Conservation (phyloP, 2,329 filamentous ascomycete genomes). For the Trichoderma gracile region DNA sequence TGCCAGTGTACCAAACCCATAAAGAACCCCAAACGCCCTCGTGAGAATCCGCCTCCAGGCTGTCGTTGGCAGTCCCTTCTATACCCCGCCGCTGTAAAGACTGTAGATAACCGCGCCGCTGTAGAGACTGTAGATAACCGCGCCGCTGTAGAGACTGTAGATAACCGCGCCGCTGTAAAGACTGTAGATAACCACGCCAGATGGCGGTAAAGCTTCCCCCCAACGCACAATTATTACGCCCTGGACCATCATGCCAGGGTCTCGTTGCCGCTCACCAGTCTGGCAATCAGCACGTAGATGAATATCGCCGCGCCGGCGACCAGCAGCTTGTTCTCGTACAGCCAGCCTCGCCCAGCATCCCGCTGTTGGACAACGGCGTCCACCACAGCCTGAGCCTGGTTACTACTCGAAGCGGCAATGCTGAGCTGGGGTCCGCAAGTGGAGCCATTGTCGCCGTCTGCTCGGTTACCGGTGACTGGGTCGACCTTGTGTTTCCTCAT, state of each 20-base stretch:
- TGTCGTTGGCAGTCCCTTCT: not conserved
- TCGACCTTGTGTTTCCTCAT: slow-evolving; percentile 84
- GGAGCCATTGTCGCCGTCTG: slow-evolving; percentile 50
- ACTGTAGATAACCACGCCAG: slow-evolving; percentile 1
- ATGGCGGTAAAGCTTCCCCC: not conserved
- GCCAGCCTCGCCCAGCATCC: slow-evolving; percentile 80
- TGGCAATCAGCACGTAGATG: slow-evolving; percentile 77
- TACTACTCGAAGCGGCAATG: slow-evolving; percentile 59
- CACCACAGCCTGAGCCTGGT: slow-evolving; percentile 70
- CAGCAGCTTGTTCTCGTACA: slow-evolving; percentile 75
- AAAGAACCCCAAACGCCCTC: slow-evolving; percentile 8
- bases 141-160: not conserved
- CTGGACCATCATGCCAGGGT: slow-evolving; percentile 27
- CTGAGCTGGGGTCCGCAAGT: slow-evolving; percentile 58
- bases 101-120: not conserved
- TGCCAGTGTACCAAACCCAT: not conserved
- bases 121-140: not conserved
- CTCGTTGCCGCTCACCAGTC: slow-evolving; percentile 62
- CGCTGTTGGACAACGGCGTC: slow-evolving; percentile 74
- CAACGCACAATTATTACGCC: not conserved
- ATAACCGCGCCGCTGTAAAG: not conserved
- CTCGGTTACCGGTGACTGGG: slow-evolving; percentile 66
- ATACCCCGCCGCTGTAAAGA: not conserved
- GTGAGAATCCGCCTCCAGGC: not conserved
- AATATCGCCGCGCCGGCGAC: slow-evolving; percentile 71